Evolutionary conservation across 2,329 filamentous ascomycete genomes (phyloP), one percentile per base, ranked within the genome.

Genomic region (Fusarium pseudocircinatum): DNA sequence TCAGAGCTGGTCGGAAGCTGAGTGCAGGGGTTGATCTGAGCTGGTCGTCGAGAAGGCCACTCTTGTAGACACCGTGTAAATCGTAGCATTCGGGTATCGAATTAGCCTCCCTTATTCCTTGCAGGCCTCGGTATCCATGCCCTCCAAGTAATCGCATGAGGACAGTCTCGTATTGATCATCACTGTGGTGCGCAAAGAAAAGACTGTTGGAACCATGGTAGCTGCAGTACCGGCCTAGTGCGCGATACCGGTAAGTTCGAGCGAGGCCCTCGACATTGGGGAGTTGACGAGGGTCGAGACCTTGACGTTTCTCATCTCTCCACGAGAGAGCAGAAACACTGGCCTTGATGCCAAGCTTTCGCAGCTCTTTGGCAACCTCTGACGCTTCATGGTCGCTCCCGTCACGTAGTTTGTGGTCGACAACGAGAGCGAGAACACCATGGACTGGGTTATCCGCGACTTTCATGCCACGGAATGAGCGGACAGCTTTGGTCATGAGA

Each of bases 131-230:
- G n/a, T 89, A 88, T 6, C 88, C 84, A 76, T 94, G 92, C 1
- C 92, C 91, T 7, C 86, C 85, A 14, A 92, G 82, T 40, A 98
- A 82, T 46, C 96, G 89, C 91, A 95, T 93, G 54, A 98, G 83
- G 8, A 97, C 87, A 0, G 95, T 98, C 83, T 99, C 96, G 63
- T 95, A 93, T 78, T 96, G 94, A 78, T 99, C 96, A 78, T 98
- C 95, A 70, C 88, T 86, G 80, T 99, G 96, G 79, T 99, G 96
- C 8, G 92, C 96, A 34, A 97, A 84, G 43, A 98, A 87, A 4
- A 98, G 80, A 26, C 89, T 88, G 9, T 81, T 82, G 8, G 93
- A 88, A 0, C 83, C 79, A 11, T 83, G 75, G 3, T 83, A 79
- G 22, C 81, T 81, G 79, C 93, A 95, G 13, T 87, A 85, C 20